Base-by-base conservation (phyloP, 176 grass and related monocot genomes). In the Pontederia crassipes region DNA sequence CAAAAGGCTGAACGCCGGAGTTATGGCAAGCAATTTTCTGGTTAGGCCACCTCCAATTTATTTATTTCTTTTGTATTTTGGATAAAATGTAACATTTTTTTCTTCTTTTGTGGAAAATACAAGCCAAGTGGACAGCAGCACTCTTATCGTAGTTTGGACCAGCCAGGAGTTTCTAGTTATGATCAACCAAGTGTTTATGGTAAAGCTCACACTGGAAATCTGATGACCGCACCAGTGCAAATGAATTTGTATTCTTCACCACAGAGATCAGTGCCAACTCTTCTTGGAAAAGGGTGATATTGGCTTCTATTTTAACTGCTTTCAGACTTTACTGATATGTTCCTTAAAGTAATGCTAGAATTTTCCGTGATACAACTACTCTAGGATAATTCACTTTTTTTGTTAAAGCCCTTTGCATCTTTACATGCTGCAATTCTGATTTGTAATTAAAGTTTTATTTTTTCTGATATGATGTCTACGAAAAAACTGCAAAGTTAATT, bases 271-370 rank as follows among this genome's bases (percentile, higher is more conserved):
- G 74, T 92, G 77, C 66, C 84, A 61, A 77, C 81, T 77, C 77
- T 92, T 48, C 55, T 81, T 46, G 93, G 87, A 68, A 91, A 98
- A 89, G 84, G 93, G 93, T 98, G 83, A 76, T 12, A 49, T 32
- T 80, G 52, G 28, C 49, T 77, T 52, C 57, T 76, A 40, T 40
- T 40, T 40, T 40, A 3, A 40, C 32, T 40, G 32, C 32, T 27
- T 26, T 67, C 14, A 70, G 56, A 15, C 15, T 49, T 58, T 65
- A 63, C 1, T 16, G 12, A 7, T 4, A 29, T 57, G 16, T 17
- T 48, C 29, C 17, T 17, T 66, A 45, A 24, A 46, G 47, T 55
- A 68, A 4, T 20, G 45, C 9, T 17, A 46, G 15, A 11, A 17
- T 27, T 40, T 40, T 40, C 32, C 32, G 32, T 40, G 20, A 24